Evolutionary conservation across 768 basidiomycete genomes (phyloP), one percentile per base, ranked within the genome.

Genomic region (Hirschioporus abietinus): DNA sequence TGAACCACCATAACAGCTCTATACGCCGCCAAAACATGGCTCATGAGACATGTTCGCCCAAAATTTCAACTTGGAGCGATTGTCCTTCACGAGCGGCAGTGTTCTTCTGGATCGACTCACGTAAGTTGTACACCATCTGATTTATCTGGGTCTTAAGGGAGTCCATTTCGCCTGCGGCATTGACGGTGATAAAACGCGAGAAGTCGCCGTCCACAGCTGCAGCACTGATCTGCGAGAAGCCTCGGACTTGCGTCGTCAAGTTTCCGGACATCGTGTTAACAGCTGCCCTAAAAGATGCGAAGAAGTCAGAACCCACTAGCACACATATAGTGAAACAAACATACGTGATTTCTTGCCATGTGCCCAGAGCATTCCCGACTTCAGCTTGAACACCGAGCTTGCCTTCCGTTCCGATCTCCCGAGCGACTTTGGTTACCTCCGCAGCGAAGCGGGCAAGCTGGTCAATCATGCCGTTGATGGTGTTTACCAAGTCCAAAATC

Each of bases 171-270:
- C 97, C 97, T 68, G 88, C 90, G 1, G 97, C 97, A 73, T 99
- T 96, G 73, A 99, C 97, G 27, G 97, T 99, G 81, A 99, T 98
- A 83, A 99, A 99, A 18, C 95, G 88, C 25, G 95, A 96, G 78
- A 98, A 98, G 78, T 99, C 97, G 68, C 97, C 96, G 73, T 98
- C 97, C 83, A 96, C 98, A 17, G 97, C 97, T 0, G 97, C 96
- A 0, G 96, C 96, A 1, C 94, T 95, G 72, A 99, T 99, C 77
- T 99, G 97, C 1, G 96, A 96, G 73, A 99, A 99, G 6, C 96
- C 97, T 76, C 97, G 90, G 62, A 99, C 97, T 88, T 96, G 95
- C 0, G 94, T 95, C n/a, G 95, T 96, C 80, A 96, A 81, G 75
- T 95, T 96, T 52, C 89, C 89, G 2, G 94, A 96, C 96, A 99